Base-by-base conservation (phyloP, 306 rosid genomes). In the Acmispon strigosus region DNA sequence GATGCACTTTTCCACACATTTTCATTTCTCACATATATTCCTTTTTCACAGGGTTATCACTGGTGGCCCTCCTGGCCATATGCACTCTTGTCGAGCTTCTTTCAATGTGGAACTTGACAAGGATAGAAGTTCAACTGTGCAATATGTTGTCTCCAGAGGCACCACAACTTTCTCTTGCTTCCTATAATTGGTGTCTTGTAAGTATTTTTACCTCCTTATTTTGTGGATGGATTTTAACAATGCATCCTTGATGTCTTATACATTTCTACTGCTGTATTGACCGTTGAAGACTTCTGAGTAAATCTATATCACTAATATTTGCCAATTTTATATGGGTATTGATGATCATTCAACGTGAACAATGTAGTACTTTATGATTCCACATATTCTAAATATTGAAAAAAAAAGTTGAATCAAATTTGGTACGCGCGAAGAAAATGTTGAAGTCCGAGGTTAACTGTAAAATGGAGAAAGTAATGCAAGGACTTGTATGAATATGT, bases 21-120 rank as follows among this genome's bases (percentile, higher is more conserved):
- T 39, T 58, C 20, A 62, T 47, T 66, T 78, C 82, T 76, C 77
- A 73, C 60, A 20, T 36, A 6, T 62, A 48, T 57, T 37, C 58
- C 71, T 81, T 76, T 85, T 22, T 71, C 47, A 5, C 83, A 90
- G 97, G 98, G 68, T 76, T 93, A 82, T 69, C 52, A 45, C 70
- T 93, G 85, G 97, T 88, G 72, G 62, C 80, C 59, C 16, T 76
- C 71, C 90, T 88, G 48, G 90, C 96, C 34, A 49, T 62, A 44
- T 93, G 98, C 82, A 90, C 97, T 71, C 55, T 87, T 15, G 67
- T 86, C 19, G 96, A 90, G 82, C 97, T 93, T 74, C 79, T 93
- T 66, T 93, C 98, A 36, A 93, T 93, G 98, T 90, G 98, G 97
- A 93, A 90, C 85, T 86, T 93, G 88, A 93, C 98, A 58, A 82